Percentiles rank a stretch among this genome's conserved stretches.
These are phyloP conservation scores for Vanrija sp. DNA, from an alignment of 1,284 basidiomycete genomes.

Conservation along the genomic window DNA sequence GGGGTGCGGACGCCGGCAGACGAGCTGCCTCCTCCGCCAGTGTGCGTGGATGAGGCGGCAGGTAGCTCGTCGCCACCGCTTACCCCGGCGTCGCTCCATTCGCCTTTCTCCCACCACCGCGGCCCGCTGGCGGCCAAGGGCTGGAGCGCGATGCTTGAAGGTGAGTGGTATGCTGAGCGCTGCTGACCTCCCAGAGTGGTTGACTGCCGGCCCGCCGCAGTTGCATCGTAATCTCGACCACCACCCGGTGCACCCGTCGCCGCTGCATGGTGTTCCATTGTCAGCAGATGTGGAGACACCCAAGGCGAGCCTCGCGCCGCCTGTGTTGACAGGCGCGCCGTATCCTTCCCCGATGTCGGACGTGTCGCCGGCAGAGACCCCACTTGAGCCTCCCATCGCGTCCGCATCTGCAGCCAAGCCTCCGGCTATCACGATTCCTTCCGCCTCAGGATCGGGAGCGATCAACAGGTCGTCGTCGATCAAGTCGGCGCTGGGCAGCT, in stretches of 20 bases:
- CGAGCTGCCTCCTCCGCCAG: background rate
- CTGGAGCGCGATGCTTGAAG: conserved; percentile 46
- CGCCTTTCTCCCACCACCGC: background rate
- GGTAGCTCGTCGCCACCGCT: background rate
- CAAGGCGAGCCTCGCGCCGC: too few relatives aligned
- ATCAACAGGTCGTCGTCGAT: too few relatives aligned
- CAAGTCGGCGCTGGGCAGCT: too few relatives aligned
- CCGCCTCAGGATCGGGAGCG: too few relatives aligned
- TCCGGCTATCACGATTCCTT: too few relatives aligned
- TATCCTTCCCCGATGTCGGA: too few relatives aligned
- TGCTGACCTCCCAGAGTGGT: conserved; percentile 32
- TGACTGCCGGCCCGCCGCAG: conserved; percentile 26
- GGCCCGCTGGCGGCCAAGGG: conserved; percentile 22
- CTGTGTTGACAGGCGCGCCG: too few relatives aligned
- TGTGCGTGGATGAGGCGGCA: background rate
- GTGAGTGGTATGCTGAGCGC: conserved; percentile 18
- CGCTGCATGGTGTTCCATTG: background rate
- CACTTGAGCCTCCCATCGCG: too few relatives aligned
- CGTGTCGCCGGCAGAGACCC: too few relatives aligned
- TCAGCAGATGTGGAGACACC: too few relatives aligned
- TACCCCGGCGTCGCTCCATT: too few relatives aligned
- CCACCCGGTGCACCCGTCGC: background rate
- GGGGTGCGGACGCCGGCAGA: background rate
- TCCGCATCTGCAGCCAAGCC: too few relatives aligned
- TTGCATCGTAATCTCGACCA: background rate